phyloP scores from a whole-genome alignment of 148 eudicot genomes.

The Arctostaphylos glauca region DNA sequence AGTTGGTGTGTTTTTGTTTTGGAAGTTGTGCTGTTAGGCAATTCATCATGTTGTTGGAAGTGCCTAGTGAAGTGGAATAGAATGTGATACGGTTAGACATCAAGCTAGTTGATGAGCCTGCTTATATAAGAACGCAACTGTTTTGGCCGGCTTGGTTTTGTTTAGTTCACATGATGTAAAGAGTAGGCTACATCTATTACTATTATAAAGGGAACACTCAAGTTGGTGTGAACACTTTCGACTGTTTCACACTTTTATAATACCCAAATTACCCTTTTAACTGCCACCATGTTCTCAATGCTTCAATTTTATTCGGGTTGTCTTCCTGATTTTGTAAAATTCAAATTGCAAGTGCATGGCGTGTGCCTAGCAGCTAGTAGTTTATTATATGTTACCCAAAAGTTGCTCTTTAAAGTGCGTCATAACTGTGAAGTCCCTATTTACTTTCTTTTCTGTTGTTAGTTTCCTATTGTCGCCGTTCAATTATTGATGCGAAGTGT shows the following conservation, averaged over 20 bases:
- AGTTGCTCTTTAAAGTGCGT: background rate
- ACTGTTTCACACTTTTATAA: no score
- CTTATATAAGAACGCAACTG: no score
- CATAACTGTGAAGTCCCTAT: background rate
- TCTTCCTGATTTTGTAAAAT: no score
- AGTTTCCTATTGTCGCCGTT: background rate
- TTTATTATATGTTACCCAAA: background rate
- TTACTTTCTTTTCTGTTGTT: background rate
- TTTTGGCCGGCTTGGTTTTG: background rate
- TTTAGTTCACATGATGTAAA: background rate
- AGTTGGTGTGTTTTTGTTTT: background rate
- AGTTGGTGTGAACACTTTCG: no score
- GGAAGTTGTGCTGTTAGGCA: background rate
- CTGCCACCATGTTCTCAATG: no score
- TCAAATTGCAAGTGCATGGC: no score
- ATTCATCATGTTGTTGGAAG: background rate
- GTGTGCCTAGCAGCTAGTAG: background rate
- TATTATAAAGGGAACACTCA: no score
- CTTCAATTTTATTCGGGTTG: no score
- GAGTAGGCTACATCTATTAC: background rate
- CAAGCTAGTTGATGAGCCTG: no score
- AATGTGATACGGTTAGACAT: background rate
- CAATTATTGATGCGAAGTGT: slow-evolving; percentile 14
- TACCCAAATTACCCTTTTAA: no score
- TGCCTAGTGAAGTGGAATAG: background rate